Evolutionary conservation across 345 rosid species (phyloP), one percentile per base, ranked within the genome.

Genomic region (Sapria himalayana): DNA sequence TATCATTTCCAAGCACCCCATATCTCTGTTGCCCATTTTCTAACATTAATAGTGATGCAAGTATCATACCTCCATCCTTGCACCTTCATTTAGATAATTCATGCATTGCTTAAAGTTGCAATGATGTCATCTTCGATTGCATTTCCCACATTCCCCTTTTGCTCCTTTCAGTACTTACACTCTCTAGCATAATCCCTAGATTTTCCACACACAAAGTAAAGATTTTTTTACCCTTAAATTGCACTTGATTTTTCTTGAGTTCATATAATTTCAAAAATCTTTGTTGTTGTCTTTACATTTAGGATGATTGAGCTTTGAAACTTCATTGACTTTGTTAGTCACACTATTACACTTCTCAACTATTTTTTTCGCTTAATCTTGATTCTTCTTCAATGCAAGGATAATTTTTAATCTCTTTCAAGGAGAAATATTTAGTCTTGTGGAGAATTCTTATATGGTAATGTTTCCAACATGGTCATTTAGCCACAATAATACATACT

Each of bases 381-480:
- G 12, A 22, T 4, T 51, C 42, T 3, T 33, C 33, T 35, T 41
- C 39, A 15, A 51, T 33, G 7, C 18, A 0, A 3, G 34, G 12
- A n/a, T 41, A 25, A 9, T 33, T 51, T 11, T 22, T 1, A 15
- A 42, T 13, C 2, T 25, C 1, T 1, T 42, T 22, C 8, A 41
- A 3, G 15, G 41, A 1, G 12, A 34, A 12, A 19, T 41, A 19
- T 4, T 41, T 8, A 7, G 4, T 5, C 2, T 7, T 33, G 9
- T 41, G 41, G 1, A 50, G 9, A 9, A 41, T 5, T n/a, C 35
- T 42, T 15, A 33, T 34, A 2, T 12, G n/a, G 0, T 25, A 51
- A 23, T 22, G 24, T 15, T 41, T 50, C 47, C 21, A 40, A 50
- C 21, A 15, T 9, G n/a, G 34, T 4, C 22, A 9, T 33, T 41